Base-by-base conservation (phyloP, 805 yeast species). In the Cyberlindnera americana region DNA sequence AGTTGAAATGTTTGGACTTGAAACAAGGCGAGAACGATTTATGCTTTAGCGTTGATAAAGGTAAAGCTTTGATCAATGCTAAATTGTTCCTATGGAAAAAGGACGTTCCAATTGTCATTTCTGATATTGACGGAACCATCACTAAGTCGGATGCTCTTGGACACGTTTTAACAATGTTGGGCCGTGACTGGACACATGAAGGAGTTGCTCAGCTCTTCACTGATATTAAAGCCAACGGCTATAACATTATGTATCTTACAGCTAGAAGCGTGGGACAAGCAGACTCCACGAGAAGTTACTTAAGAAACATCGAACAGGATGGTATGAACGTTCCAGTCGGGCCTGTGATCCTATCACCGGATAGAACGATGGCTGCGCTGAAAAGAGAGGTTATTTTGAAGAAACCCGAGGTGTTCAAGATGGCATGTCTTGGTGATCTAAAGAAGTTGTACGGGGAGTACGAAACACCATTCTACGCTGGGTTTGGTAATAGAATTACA, bases 91-190 rank as follows among this genome's bases (percentile, higher is more conserved):
- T 87, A 29, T 93, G 99, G 99, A 78, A 80, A 48, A 72, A 81
- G 49, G 72, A 78, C 41, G 81, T 83, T 0, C 97, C 98, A 2
- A 84, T 93, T 29, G 99, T 93, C 6, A 91, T 93, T 19, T 87
- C 96, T 8, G 99, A 93, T 64, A 93, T 93, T 43, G 99, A 93
- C 61, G 99, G 99, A 14, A 93, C 99, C 2, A 93, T 93, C 49
- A 93, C 99, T 14, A 90, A 89, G 62, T 89, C 97, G 1, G 99
- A 93, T 66, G 99, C 99, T 0, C 67, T 93, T 54, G 99, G 99
- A 3, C 99, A 93, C 62, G 91, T 93, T 3, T 69, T 93, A 61
- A 89, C 93, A 14, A 80, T 91, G 78, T 69, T 93, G 26, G 99
- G 99, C 5, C 77, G 88, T 52, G 99, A 93, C 66, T 93, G 99